Base-by-base conservation (phyloP, 139 green algal genomes). In the Micractinium conductrix region DNA sequence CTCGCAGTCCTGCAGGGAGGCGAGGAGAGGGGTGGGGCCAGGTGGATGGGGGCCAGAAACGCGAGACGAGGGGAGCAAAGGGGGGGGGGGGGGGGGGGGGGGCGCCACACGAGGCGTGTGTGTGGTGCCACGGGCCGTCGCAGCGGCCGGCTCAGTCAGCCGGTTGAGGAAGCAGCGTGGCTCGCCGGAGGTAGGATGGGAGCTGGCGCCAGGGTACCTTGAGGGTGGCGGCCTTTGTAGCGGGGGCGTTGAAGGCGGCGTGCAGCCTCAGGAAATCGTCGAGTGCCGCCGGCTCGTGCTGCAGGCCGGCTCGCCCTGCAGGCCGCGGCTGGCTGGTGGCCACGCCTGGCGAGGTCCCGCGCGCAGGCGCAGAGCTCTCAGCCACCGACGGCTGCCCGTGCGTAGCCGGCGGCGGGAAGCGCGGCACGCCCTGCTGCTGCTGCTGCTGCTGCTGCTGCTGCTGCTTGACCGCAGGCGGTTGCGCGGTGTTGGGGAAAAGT, bases 261-360 rank as follows among this genome's bases (percentile, higher is more conserved):
- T 82, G 58, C 76, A 71, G 28, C 38, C 76, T 55, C 58, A 82
- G 24, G 30, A 82, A 82, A 38, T 82, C 76, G 28, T 72, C 58
- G 38, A 82, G 58, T 38, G 76, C 19, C 0, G 37, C 37, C 0
- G 58, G 40, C 24, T 82, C 75, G 38, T 82, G 76, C 53, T 62
- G 19, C 19, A 19, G 53, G 19, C 53, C 26, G 53, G 53, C 53
- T 62, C 2, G 19, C 53, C 19, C 53, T 62, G 53, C 2, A 4
- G 53, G 53, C 53, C 19, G 53, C 53, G n/a, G 53, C 53, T 21
- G 10, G 53, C 53, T 9, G 53, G 53, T 21, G 53, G 26, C 53
- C 53, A 19, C 24, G 53, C 53, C 19, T 62, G 53, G 19, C 7
- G 6, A 9, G 53, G n/a, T n/a, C n/a, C 58, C 65, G 35, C 33